Percentiles rank a stretch among this genome's conserved stretches.
Conservation (phyloP, 2,329 filamentous ascomycete genomes). For the Talaromyces sp. region DNA sequence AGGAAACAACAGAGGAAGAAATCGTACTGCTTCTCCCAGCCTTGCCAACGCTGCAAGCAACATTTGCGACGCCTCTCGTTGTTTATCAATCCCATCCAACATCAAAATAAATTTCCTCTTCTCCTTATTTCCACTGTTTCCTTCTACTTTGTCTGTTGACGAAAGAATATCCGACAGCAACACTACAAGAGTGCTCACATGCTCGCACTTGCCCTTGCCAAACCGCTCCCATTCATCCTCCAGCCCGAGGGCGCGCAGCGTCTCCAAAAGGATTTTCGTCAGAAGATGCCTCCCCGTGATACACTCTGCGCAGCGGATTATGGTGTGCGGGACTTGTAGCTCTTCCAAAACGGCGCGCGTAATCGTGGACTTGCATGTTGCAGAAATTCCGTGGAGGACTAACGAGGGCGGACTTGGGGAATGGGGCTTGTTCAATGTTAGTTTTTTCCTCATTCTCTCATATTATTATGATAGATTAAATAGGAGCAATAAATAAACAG, state of each 20-base stretch:
- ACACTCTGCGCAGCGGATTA: constrained; percentile 41
- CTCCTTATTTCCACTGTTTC: constrained; percentile 15
- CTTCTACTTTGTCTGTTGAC: neutral
- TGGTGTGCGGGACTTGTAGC: constrained; percentile 44
- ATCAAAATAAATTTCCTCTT: constrained; percentile 68
- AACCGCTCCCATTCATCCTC: constrained; percentile 41
- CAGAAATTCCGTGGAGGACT: constrained; percentile 76
- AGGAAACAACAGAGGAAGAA: neutral
- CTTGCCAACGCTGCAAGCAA: constrained; percentile 75
- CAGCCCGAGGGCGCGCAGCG: constrained; percentile 28
- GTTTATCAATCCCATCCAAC: constrained; percentile 79
- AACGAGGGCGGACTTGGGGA: constrained; percentile 68
- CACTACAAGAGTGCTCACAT: constrained; percentile 68
- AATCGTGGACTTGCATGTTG: constrained; percentile 79
- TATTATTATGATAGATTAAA: neutral
- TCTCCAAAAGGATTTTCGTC: constrained; percentile 40
- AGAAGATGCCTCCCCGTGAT: constrained; percentile 42
- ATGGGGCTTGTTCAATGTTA: constrained; percentile 19
- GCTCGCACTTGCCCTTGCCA: constrained; percentile 65
- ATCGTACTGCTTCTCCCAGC: constrained; percentile 69
- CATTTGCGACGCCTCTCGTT: constrained; percentile 73
- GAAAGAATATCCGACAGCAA: constrained; percentile 52
- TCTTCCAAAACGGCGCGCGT: constrained; percentile 58
- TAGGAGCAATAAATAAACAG: neutral
- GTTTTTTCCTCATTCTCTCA: neutral